Conservation (phyloP, 306 rosid genomes). For the Ormosia emarginata region DNA sequence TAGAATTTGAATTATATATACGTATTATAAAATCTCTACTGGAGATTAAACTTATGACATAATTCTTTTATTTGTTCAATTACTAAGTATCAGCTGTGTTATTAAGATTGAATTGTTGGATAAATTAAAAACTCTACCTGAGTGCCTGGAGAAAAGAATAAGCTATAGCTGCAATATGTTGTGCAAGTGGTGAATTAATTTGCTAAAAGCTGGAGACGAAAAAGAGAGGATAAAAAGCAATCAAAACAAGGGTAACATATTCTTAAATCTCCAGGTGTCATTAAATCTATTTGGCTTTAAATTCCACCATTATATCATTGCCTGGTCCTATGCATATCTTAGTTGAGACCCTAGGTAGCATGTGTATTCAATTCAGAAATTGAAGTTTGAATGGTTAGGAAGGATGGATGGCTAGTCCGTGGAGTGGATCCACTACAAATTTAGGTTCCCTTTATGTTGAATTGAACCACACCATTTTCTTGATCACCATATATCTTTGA, state of each 20-base stretch:
- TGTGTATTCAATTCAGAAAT: not conserved
- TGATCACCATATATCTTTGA: conserved; percentile 3
- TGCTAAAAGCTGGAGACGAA: not conserved
- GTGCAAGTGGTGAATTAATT: not conserved
- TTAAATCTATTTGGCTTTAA: not conserved
- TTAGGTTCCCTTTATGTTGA: not conserved
- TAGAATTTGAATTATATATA: not conserved
- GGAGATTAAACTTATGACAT: not conserved
- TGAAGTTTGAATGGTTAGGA: not conserved
- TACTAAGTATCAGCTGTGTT: not conserved
- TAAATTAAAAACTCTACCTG: not conserved
- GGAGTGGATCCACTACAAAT: not conserved
- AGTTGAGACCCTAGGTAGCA: not conserved
- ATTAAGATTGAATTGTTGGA: conserved; percentile 18
- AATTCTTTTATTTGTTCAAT: not conserved
- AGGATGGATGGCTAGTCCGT: not conserved
- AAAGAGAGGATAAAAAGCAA: not conserved
- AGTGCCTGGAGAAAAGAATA: not conserved
- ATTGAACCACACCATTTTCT: not conserved
- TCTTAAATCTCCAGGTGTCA: not conserved
- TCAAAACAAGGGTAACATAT: not conserved
- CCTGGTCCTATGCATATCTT: not conserved
- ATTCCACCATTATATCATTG: not conserved
- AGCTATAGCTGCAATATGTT: not conserved
- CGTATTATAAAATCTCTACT: not conserved